Evolutionary conservation across 148 eudicot species (phyloP).

Genomic region (Cornus kousa): DNA sequence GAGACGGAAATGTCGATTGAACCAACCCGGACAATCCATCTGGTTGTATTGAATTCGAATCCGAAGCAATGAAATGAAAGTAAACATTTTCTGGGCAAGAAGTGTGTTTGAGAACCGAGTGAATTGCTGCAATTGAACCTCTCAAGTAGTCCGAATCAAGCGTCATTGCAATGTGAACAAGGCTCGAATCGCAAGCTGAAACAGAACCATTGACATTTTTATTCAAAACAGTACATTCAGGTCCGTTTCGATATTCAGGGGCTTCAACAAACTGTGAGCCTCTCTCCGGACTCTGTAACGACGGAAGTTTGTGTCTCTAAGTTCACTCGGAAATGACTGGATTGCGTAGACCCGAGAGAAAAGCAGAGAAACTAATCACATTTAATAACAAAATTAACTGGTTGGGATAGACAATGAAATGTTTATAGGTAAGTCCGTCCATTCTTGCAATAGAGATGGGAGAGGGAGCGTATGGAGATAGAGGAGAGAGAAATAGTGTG

Average conservation of each 20-base stretch:
- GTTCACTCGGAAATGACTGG: slow-evolving; percentile 12
- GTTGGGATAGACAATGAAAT: no score
- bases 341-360: slow-evolving; percentile 8
- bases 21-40: slow-evolving; percentile 12
- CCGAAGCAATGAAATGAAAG: slow-evolving; percentile 40
- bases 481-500: no score
- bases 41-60: slow-evolving; percentile 2
- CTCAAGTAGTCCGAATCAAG: slow-evolving; percentile 40
- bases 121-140: slow-evolving; percentile 42
- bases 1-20: slow-evolving; percentile 31
- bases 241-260: slow-evolving; percentile 26
- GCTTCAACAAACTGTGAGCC: slow-evolving; percentile 16
- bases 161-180: slow-evolving; percentile 46
- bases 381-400: no score
- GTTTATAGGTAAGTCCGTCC: no score
- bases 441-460: no score
- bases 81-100: slow-evolving; percentile 41
- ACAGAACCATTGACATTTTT: not conserved
- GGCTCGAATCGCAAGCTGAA: slow-evolving; percentile 14
- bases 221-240: slow-evolving; percentile 14
- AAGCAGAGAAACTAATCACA: slow-evolving; percentile 7
- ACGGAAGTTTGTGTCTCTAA: not conserved
- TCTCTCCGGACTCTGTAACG: not conserved
- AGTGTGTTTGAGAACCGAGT: slow-evolving; percentile 42
- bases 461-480: no score